Percentiles rank a stretch among this genome's conserved stretches.
phyloP scores from a whole-genome alignment of 352 stramenopile species.

The Globisporangium nunn region DNA sequence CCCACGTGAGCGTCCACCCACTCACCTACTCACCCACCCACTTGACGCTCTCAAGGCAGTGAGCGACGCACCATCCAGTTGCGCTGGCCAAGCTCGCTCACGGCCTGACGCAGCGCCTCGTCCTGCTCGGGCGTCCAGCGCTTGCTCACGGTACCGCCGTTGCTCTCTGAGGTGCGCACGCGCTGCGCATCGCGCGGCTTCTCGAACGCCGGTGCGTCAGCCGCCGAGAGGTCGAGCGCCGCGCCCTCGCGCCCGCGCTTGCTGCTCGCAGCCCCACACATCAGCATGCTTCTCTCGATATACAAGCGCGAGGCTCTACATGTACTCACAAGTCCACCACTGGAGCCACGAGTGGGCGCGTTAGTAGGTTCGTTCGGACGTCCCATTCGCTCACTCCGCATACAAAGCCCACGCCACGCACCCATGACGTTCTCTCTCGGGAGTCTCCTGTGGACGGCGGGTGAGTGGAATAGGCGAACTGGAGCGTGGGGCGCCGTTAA shows the following conservation, averaged over 20 bases:
- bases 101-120: conserved; percentile 67
- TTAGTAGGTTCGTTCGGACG: too few relatives aligned
- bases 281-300: not conserved
- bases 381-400: too few relatives aligned
- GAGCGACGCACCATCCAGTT: conserved; percentile 77
- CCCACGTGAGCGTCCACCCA: not conserved
- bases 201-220: conserved; percentile 17
- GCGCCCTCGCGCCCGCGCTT: conserved; percentile 26
- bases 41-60: too few relatives aligned
- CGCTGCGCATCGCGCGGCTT: conserved; percentile 42
- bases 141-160: conserved; percentile 26
- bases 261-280: conserved; percentile 5
- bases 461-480: too few relatives aligned
- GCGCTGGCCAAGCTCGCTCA: conserved; percentile 69
- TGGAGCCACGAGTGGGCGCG: not conserved
- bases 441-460: too few relatives aligned
- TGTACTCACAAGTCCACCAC: not conserved
- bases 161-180: conserved; percentile 23
- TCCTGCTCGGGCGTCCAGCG: conserved; percentile 85
- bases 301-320: too few relatives aligned
- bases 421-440: too few relatives aligned
- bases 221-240: conserved; percentile 4
- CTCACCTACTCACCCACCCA: too few relatives aligned
- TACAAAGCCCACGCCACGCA: too few relatives aligned
- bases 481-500: too few relatives aligned